Evolutionary conservation across 495 filamentous ascomycete species (phyloP).

Genomic region (Hypoxylon cercidicola): DNA sequence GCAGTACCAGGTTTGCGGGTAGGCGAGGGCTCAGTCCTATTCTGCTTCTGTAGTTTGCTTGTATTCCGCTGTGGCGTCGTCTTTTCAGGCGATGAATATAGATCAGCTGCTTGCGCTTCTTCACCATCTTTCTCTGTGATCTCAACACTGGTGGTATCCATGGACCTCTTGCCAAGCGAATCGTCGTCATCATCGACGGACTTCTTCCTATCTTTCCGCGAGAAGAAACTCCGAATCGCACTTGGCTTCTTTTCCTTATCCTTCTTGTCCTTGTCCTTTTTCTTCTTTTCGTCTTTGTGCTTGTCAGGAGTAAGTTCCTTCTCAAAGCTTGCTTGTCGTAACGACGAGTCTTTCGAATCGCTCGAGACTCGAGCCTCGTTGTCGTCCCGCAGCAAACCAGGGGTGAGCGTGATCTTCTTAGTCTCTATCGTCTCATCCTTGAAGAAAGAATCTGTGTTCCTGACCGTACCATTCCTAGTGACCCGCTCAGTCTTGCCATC

Average conservation of each 20-base stretch:
- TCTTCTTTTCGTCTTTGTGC: conserved; percentile 64
- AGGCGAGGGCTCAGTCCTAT: conserved; percentile 64
- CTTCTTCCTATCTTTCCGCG: conserved; percentile 88
- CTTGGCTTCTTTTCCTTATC: conserved; percentile 91
- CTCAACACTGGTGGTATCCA: conserved; percentile 54
- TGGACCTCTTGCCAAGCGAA: conserved; percentile 72
- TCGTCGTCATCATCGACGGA: conserved; percentile 74
- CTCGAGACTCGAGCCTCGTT: conserved; percentile 64
- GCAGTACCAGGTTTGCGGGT: conserved; percentile 51
- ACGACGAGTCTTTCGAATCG: conserved; percentile 69
- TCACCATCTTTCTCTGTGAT: conserved; percentile 55
- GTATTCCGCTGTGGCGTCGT: conserved; percentile 63
- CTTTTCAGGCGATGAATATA: conserved; percentile 47
- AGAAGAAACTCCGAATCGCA: conserved; percentile 94
- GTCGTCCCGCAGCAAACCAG: conserved; percentile 92
- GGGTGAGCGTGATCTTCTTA: conserved; percentile 96
- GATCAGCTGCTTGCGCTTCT: conserved; percentile 53
- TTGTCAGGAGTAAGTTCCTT: conserved; percentile 62
- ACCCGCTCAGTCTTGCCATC: conserved; percentile 67
- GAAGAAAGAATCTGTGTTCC: conserved; percentile 95
- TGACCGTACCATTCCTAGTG: conserved; percentile 83
- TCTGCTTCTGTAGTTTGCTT: conserved; percentile 80
- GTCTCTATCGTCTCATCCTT: conserved; percentile 95
- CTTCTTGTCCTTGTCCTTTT: conserved; percentile 77
- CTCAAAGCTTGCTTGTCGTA: conserved; percentile 62